Conservation (phyloP, 305 asterid genomes). For the Solanum hybrid region DNA sequence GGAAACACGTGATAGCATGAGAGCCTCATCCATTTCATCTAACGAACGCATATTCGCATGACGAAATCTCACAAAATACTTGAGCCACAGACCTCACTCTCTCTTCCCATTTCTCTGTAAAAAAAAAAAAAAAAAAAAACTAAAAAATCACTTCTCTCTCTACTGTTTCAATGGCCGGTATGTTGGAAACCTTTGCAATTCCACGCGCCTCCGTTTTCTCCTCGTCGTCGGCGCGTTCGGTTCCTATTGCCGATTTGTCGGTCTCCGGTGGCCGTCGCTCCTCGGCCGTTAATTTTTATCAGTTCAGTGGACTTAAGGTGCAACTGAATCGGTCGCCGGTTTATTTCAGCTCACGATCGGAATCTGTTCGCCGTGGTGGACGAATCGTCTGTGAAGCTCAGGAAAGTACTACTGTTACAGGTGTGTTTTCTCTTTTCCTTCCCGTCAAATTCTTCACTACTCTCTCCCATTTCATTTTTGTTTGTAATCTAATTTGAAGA, state of each 20-base stretch:
- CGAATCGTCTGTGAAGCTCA: conserved; percentile 71
- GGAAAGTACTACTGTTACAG: conserved; percentile 43
- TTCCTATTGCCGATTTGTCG: conserved; percentile 25
- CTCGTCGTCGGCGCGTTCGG: conserved; percentile 16
- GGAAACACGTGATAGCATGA: background rate
- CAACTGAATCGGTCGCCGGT: conserved; percentile 27
- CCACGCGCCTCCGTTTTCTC: conserved; percentile 47
- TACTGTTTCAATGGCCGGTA: conserved; percentile 39
- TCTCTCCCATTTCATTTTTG: background rate
- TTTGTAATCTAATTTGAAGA: too few relatives aligned
- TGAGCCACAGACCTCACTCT: background rate
- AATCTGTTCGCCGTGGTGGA: conserved; percentile 25
- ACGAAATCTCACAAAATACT: background rate
- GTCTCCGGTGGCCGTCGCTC: conserved; percentile 19
- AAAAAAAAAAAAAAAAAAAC: too few relatives aligned
- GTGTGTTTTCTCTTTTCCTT: conserved; percentile 11
- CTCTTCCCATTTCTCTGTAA: background rate
- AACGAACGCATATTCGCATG: background rate
- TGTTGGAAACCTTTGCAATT: conserved; percentile 50
- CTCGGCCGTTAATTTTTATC: conserved; percentile 31
- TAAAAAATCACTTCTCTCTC: background rate
- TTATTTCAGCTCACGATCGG: conserved; percentile 23
- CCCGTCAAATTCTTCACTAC: background rate
- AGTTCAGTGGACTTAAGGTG: conserved; percentile 47
- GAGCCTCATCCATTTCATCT: background rate